Percentiles rank a stretch among this genome's conserved stretches.
phyloP scores from a whole-genome alignment of 1,284 basidiomycete genomes.

The Polyporus tsugae region DNA sequence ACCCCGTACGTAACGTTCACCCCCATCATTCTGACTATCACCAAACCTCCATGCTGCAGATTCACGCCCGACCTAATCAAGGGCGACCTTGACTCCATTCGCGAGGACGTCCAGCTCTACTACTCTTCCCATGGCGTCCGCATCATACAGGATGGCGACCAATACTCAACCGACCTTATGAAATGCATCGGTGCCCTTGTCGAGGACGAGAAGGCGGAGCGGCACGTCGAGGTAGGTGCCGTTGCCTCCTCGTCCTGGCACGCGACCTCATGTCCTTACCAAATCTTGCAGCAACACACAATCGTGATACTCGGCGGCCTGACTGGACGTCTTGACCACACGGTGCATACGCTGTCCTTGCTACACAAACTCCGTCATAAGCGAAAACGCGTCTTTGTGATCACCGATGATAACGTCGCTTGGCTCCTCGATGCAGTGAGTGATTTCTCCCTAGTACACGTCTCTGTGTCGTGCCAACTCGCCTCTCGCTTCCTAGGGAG shows the following conservation, averaged over 20 bases:
- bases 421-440: slow-evolving; percentile 87
- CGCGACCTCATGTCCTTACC: background rate
- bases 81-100: slow-evolving; percentile 92
- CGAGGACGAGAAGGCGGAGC: slow-evolving; percentile 55
- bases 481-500: slow-evolving; percentile 61
- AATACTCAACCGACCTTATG: slow-evolving; percentile 93
- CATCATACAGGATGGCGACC: slow-evolving; percentile 73
- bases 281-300: slow-evolving; percentile 56
- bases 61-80: slow-evolving; percentile 89
- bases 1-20: slow-evolving; percentile 27
- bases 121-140: slow-evolving; percentile 74
- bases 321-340: slow-evolving; percentile 93
- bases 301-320: slow-evolving; percentile 90
- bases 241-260: slow-evolving; percentile 14
- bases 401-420: slow-evolving; percentile 88
- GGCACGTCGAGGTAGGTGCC: slow-evolving; percentile 44
- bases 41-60: slow-evolving; percentile 44
- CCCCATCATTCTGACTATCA: slow-evolving; percentile 13
- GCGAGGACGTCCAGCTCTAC: slow-evolving; percentile 75
- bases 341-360: slow-evolving; percentile 88
- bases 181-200: slow-evolving; percentile 83
- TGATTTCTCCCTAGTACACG: slow-evolving; percentile 16
- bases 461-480: background rate
- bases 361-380: slow-evolving; percentile 82
- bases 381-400: slow-evolving; percentile 71